Base-by-base conservation (phyloP, 257 asterid genomes). In the Ehretia macrophylla region DNA sequence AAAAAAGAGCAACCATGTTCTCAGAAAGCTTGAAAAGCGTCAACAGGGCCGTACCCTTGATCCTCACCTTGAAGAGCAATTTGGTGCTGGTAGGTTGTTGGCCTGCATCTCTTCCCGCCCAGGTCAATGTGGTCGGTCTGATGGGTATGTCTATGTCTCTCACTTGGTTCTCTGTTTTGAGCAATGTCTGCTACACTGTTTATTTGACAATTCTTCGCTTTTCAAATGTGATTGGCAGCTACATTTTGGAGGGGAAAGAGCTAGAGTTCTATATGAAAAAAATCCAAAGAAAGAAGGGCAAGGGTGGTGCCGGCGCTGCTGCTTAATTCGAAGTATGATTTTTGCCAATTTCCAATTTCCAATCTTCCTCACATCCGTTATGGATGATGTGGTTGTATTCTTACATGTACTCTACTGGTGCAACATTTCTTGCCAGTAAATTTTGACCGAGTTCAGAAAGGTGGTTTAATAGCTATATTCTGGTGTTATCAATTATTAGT, bases 31-130 rank as follows among this genome's bases (percentile, higher is more conserved):
- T 51, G 76, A 78, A 68, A 72, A 75, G 59, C 69, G 84, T 1
- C 84, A 77, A 55, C 39, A 63, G 59, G 87, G 65, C 8, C 76
- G 78, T 16, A 46, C 38, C 8, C 65, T 78, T 58, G 87, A 78
- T 47, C 13, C 80, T 59, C 80, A 78, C 51, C 64, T 81, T 62
- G 87, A 81, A 51, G 87, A 81, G 68, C 87, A 81, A 60, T 81
- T 81, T 55, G 66, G 78, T 16, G 64, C 73, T 47, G 84, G 87
- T 17, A 69, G 83, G 55, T 42, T 81, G 68, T 53, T 67, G 59
- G 87, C 84, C 37, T 78, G 87, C 72, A 72, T 78, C 20, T 75
- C 87, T 0, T 81, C 87, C 44, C 76, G 82, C 17, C 87, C 87
- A 0, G 84, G 84, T 40, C 87, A 81, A 71, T 78, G 84, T 67